Base-by-base conservation (phyloP, 768 basidiomycete species). In the Auricularia auricula-judae region DNA sequence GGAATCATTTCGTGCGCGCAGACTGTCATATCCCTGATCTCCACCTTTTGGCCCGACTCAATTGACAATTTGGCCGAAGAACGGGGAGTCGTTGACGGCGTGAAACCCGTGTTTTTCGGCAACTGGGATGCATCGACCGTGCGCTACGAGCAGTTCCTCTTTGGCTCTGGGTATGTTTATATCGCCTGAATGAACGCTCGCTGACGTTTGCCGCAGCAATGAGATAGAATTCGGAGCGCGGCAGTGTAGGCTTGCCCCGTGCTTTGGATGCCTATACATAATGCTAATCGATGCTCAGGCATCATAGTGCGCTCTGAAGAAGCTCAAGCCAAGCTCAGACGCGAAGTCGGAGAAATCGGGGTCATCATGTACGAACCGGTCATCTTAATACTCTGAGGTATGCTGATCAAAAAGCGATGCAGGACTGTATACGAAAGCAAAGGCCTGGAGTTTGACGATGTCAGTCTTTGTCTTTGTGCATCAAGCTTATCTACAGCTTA, bases 1-100 rank as follows among this genome's bases (percentile, higher is more conserved):
- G 89, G 89, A 2, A 89, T 90, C 53, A 84, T 90, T n/a, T 77
- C 85, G 58, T 87, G 85, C 67, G 88, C 88, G 0, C 81, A 84
- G 62, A 81, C 81, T 0, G 74, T 89, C 33, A 80, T 90, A 3
- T 80, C 84, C n/a, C 72, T 89, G 1, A 82, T 90, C 14, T 79
- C 75, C 16, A 69, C 67, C 8, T 85, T 85, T 64, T 89, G 86
- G 84, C 84, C 85, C 0, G 72, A 85, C 67, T 75, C 85, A 0
- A 87, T 90, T 33, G 88, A 90, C 69, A 67, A 67, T 2, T 78
- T 89, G 16, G 75, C 75, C 7, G 78, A 75, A 3, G 89, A 90
- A 71, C 72, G 74, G 44, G 87, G 84, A 0, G 71, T 83, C 8
- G 78, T 83, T 0, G 77, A 79, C 14, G 86, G 85, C 0, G 67